A percentile compares a stretch with the other conserved stretches of the same genome.
Evolutionary conservation across 176 grass and related monocot species (phyloP).

Genomic region (barley (Hordeum vulgare)): MorexV3_pseudomolecules_assembly NC_058519.1:26549049-26549548

Average conservation of each 20-base stretch:
- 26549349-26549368: not conserved
- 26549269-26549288: not conserved
- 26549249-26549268: not conserved
- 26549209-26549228: conserved; percentile 94
- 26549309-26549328: not conserved
- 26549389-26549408: not conserved
- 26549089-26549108: not conserved
- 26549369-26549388: not conserved
- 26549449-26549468: not conserved
- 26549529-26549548: no score
- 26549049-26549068: not conserved
- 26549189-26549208: conserved; percentile 90
- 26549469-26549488: not conserved
- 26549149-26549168: conserved; percentile 78
- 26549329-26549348: not conserved
- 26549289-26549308: not conserved
- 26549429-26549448: not conserved
- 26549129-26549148: conserved; percentile 50
- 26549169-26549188: conserved; percentile 74
- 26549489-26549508: not conserved
- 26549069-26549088: not conserved
- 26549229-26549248: conserved; percentile 23
- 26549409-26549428: not conserved
- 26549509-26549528: no score
- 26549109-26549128: not conserved